Evolutionary conservation across 2,329 filamentous ascomycete genomes (phyloP).

Genomic region (Microdochium trichocladiopsis): DNA sequence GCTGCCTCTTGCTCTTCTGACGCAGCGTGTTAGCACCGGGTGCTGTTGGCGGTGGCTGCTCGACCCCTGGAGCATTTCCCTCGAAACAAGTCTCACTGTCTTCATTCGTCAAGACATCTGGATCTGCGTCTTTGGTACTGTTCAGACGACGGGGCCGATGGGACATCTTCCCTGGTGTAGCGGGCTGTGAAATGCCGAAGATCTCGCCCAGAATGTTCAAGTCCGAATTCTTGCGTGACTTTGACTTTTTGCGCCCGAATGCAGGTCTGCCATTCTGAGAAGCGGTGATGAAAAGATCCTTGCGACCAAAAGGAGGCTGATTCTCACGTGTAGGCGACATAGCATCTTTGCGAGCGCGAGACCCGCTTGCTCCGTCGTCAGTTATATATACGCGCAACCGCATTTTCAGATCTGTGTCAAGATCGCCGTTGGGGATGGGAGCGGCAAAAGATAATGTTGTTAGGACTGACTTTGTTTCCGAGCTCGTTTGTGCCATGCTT

Average conservation of each 20-base stretch:
- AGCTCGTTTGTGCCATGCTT: no score
- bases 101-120: not conserved
- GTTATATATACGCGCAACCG: not conserved
- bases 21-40: not conserved
- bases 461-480: no score
- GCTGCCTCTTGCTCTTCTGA: not conserved
- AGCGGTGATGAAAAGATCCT: not conserved
- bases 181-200: not conserved
- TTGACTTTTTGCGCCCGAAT: not conserved
- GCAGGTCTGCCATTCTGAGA: not conserved
- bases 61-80: not conserved
- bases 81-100: not conserved
- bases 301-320: not conserved
- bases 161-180: not conserved
- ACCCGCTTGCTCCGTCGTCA: not conserved
- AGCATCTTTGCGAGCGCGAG: not conserved
- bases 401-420: not conserved
- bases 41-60: not conserved
- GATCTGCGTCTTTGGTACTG: not conserved
- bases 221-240: not conserved
- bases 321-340: not conserved
- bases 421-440: not conserved
- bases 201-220: not conserved
- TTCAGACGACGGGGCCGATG: not conserved
- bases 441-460: no score